Evolutionary conservation across 1,139 yeast genomes (phyloP), one percentile per base, ranked within the genome.

Genomic region (Blastobotrys buckinghamii): DNA sequence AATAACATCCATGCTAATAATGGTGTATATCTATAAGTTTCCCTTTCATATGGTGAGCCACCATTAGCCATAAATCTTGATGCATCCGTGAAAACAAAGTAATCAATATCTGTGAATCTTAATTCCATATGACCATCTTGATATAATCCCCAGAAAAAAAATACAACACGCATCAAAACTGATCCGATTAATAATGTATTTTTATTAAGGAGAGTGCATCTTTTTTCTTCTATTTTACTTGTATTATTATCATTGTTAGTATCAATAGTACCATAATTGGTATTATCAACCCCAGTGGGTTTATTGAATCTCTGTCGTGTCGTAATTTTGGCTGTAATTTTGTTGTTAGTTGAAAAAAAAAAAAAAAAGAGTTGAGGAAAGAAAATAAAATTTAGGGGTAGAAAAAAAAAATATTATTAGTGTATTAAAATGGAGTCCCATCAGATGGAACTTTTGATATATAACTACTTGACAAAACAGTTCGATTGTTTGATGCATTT

Each of bases 21-120:
- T 8, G 98, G 98, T 0, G 98, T 90, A 62, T 92, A 92, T 42
- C 98, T 70, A 61, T 92, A 92, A 0, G 98, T 92, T 51, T 84
- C 96, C 56, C 98, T 72, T 17, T 66, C 62, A 61, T 86, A 92
- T 1, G 98, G 98, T 0, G 95, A 82, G 19, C 61, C 61, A 0
- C 85, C 84, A 2, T 71, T 50, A 55, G 70, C 69, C n/a, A 88
- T 86, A 60, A 76, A 88, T 40, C 73, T 66, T 1, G 97, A 81
- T 6, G 97, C 97, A 68, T 92, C 97, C 1, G 95, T 80, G 64
- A 92, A 92, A 41, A 92, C 98, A 63, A 81, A 73, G 66, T 92
- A 92, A 67, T 92, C 98, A 43, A 92, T 85, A 61, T 92, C 98
- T 0, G 98, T 92, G 67, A 88, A 92, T 55, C 84, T 81, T 24